Percentiles rank a stretch among this genome's conserved stretches.
These are phyloP conservation scores for Candida sonorensis DNA, from an alignment of 805 yeast genomes.

Conservation along the genomic window DNA sequence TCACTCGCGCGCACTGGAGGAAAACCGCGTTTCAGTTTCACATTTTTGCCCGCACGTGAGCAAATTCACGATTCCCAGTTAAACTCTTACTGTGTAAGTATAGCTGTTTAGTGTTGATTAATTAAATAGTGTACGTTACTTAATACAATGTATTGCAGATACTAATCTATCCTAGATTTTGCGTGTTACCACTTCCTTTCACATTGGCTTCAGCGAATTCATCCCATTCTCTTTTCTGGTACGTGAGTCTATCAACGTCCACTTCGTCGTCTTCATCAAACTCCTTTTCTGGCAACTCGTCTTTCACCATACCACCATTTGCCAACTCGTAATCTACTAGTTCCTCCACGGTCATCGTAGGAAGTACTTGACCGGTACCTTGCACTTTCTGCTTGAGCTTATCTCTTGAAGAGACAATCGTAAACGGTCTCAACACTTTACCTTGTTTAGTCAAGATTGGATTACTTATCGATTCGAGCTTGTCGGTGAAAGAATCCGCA, in stretches of 20 bases:
- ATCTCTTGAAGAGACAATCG: constrained; percentile 54
- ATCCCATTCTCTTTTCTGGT: constrained; percentile 85
- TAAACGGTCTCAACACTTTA: constrained; percentile 77
- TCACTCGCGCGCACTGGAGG: neutral
- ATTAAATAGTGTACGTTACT: no score
- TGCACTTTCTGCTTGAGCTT: constrained; percentile 59
- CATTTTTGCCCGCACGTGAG: no score
- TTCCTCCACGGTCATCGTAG: constrained; percentile 94
- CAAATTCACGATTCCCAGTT: no score
- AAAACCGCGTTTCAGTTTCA: no score
- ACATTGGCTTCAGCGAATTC: constrained; percentile 83
- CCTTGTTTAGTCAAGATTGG: constrained; percentile 67
- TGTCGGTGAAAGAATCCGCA: constrained; percentile 55
- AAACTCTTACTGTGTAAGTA: no score
- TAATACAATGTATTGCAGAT: no score
- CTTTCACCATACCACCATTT: constrained; percentile 71
- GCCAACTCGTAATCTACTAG: constrained; percentile 78
- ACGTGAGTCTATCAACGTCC: constrained; percentile 56
- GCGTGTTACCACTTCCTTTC: constrained; percentile 85
- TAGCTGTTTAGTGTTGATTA: no score
- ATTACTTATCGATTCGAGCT: constrained; percentile 41
- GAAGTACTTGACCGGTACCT: constrained; percentile 89
- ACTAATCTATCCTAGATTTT: constrained; percentile 47
- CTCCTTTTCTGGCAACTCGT: constrained; percentile 34
- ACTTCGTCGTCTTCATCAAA: constrained; percentile 59